phyloP scores from a whole-genome alignment of 148 eudicot genomes.

The Arbutus unedo region DNA sequence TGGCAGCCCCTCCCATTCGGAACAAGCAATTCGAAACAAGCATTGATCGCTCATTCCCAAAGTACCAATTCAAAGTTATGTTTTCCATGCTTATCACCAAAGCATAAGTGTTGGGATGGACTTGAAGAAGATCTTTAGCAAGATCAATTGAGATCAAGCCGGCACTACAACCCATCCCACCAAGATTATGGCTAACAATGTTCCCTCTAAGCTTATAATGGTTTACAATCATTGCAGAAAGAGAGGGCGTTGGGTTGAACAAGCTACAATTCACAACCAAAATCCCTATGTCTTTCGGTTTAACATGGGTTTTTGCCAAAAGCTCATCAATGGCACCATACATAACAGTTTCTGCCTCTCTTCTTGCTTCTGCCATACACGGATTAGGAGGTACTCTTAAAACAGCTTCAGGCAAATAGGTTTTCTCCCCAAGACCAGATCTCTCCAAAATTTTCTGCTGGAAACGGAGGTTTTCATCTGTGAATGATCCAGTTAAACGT shows the following conservation, averaged over 20 bases:
- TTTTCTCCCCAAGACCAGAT: constrained; percentile 51
- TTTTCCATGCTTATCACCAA: constrained; percentile 48
- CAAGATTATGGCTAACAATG: constrained; percentile 45
- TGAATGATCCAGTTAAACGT: constrained; percentile 29
- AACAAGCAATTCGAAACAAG: constrained; percentile 48
- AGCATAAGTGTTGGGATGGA: constrained; percentile 44
- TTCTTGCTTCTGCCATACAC: constrained; percentile 52
- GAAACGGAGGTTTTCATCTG: constrained; percentile 37
- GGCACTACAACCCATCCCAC: constrained; percentile 57
- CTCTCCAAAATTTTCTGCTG: constrained; percentile 52
- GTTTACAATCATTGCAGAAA: constrained; percentile 43
- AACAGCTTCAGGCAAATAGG: constrained; percentile 49
- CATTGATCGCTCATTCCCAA: constrained; percentile 50
- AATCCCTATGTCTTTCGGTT: constrained; percentile 54
- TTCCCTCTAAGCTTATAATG: constrained; percentile 50
- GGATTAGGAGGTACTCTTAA: constrained; percentile 46
- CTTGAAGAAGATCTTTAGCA: constrained; percentile 48
- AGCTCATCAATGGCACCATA: constrained; percentile 56
- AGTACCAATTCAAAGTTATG: constrained; percentile 50
- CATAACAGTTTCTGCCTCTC: constrained; percentile 53
- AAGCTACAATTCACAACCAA: constrained; percentile 48
- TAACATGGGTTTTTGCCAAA: constrained; percentile 42
- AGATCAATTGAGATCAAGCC: constrained; percentile 52
- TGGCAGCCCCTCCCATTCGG: constrained; percentile 48
- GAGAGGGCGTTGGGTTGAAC: constrained; percentile 52